Percentiles rank a stretch among this genome's conserved stretches.
Evolutionary conservation across 192 early-diverging fungal genomes (phyloP).

Genomic region (Dissophora globulifera): DNA sequence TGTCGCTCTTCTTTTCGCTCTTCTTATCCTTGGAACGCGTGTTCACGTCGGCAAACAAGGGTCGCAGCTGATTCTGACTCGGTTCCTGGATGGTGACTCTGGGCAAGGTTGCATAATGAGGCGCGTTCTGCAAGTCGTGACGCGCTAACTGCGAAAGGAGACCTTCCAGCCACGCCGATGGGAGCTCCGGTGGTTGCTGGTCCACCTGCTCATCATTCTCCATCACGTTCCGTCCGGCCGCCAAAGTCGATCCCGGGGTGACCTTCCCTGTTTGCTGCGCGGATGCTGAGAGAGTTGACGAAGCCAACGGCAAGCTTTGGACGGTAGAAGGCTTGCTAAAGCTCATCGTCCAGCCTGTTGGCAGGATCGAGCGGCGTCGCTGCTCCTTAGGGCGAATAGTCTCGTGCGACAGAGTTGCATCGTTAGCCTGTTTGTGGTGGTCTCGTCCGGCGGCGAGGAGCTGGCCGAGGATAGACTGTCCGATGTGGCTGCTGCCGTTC

Average conservation of each 20-base stretch:
- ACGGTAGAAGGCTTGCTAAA: slow-evolving; percentile 17
- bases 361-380: slow-evolving; percentile 40
- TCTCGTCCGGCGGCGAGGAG: slow-evolving; percentile 31
- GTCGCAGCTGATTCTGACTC: background rate
- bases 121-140: slow-evolving; percentile 2
- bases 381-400: slow-evolving; percentile 46
- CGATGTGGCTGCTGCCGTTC: slow-evolving; percentile 20
- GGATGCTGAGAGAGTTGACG: too few relatives aligned
- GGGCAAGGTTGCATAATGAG: slow-evolving; percentile 46
- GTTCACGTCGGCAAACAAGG: slow-evolving; percentile 9
- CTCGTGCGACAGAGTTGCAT: slow-evolving; percentile 26
- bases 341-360: slow-evolving; percentile 16
- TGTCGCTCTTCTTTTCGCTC: background rate
- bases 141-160: slow-evolving; percentile 22
- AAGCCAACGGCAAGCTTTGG: background rate
- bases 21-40: background rate
- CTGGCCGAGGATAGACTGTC: slow-evolving; percentile 42
- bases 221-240: slow-evolving; percentile 11
- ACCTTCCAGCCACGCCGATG: slow-evolving; percentile 43
- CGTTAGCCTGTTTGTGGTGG: slow-evolving; percentile 16
- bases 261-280: too few relatives aligned
- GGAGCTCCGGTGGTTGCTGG: slow-evolving; percentile 12
- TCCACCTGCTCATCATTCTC: slow-evolving; percentile 19
- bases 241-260: background rate
- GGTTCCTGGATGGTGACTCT: slow-evolving; percentile 5